phyloP scores from a whole-genome alignment of 768 basidiomycete genomes.

The Xerocomus spinulosus region DNA sequence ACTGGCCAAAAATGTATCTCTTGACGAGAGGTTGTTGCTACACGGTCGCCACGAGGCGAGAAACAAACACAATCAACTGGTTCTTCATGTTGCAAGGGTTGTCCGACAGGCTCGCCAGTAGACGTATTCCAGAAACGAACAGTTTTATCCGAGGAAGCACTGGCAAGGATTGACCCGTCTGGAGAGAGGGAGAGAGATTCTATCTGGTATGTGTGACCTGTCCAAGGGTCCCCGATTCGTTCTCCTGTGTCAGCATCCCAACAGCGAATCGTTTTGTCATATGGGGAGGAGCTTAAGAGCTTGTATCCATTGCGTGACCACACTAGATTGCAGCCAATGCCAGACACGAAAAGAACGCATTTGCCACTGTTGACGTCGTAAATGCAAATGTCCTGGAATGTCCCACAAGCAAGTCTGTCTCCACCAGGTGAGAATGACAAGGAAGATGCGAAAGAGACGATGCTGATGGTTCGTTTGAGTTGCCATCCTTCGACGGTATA shows the following conservation, averaged over 20 bases:
- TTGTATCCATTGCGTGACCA: not conserved
- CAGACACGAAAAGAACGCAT: not conserved
- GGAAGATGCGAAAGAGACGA: not conserved
- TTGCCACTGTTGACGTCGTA: not conserved
- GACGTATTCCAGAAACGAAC: not conserved
- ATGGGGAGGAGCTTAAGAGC: not conserved
- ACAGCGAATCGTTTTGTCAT: not conserved
- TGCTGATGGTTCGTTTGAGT: not conserved
- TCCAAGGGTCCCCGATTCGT: not conserved
- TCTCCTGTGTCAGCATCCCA: not conserved
- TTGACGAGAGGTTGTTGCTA: too few species aligned
- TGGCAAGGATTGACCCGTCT: not conserved
- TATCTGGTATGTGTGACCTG: not conserved
- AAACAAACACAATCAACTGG: too few species aligned
- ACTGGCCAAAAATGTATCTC: too few species aligned
- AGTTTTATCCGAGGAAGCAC: not conserved
- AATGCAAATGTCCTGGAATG: not conserved
- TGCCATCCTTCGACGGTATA: too few species aligned
- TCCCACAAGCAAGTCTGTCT: not conserved
- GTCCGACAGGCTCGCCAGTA: not conserved
- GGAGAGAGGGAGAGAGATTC: not conserved
- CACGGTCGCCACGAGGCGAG: too few species aligned
- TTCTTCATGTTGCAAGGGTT: not conserved
- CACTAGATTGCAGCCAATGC: not conserved
- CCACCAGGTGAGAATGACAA: not conserved